Evolutionary conservation across 2,329 filamentous ascomycete species (phyloP), one percentile per base, ranked within the genome.

Genomic region (Apiospora pterosperma): DNA sequence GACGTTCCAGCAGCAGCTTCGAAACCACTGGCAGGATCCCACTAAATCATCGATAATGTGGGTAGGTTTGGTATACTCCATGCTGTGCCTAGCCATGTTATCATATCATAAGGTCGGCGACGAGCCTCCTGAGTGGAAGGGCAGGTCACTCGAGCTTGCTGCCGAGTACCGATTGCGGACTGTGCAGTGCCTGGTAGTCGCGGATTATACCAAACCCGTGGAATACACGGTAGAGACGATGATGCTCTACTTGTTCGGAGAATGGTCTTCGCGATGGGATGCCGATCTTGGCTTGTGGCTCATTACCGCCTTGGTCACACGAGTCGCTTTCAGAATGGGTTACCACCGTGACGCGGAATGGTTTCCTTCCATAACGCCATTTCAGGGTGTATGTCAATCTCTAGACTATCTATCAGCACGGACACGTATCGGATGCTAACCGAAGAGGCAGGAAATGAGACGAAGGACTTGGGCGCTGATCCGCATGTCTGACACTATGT

Each of bases 61-160:
- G 91, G 78, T 96, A 16, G 92, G 90, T 1, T 76, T 94, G 66
- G 83, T 93, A 14, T 95, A 92, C 75, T 86, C 91, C 0, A 88
- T 95, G 76, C 84, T 95, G 76, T 91, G 88, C 67, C 82, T 95
- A 65, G 90, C 91, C 1, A 87, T 95, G 81, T 84, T 93, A 71
- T 93, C 91, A 63, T 95, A 93, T 71, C 85, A 91, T 73, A 89
- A 91, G 74, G 89, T 91, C 59, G 91, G 91, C 2, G 92, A 95
- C 69, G 92, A 94, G 76, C 92, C 92, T 34, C 83, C 88, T 1
- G 91, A 94, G 76, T 93, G 90, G 84, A 88, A 87, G 72, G 90
- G 89, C n/a, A 84, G 83, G 55, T 82, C 84, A 4, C 73, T 88
- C 58, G 87, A 89, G 61, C 69, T 89, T 68, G 87, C 87, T 12